Conservation (phyloP, 495 filamentous ascomycete species). For the Aspergillus ostianus region DNA sequence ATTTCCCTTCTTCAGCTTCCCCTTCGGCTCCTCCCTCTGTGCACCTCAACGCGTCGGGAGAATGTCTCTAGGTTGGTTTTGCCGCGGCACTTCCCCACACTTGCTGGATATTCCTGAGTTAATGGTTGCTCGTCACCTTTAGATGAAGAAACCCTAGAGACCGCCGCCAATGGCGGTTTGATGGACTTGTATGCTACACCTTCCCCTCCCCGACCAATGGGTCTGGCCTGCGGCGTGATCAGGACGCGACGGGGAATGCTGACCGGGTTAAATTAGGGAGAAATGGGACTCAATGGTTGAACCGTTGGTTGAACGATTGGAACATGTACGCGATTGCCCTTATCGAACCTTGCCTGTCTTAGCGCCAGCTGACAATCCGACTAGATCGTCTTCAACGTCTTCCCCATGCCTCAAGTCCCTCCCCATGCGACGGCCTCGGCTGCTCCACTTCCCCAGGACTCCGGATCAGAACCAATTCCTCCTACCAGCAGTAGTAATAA, state of each 20-base stretch:
- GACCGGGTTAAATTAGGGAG: slow-evolving; percentile 39
- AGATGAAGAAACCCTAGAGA: slow-evolving; percentile 63
- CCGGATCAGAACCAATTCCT: slow-evolving; percentile 30
- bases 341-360: slow-evolving; percentile 3
- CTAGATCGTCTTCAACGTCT: slow-evolving; percentile 54
- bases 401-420: slow-evolving; percentile 46
- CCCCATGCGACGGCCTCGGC: slow-evolving; percentile 25
- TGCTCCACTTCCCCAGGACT: slow-evolving; percentile 30
- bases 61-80: slow-evolving; percentile 42
- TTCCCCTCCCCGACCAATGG: slow-evolving; percentile 2
- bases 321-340: slow-evolving; percentile 41
- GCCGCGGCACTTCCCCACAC: not conserved
- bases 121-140: not conserved
- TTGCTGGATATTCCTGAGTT: not conserved
- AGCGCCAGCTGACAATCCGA: slow-evolving; percentile 12
- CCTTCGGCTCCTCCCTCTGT: slow-evolving; percentile 1
- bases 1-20: not conserved
- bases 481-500: slow-evolving; percentile 45
- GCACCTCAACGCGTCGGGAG: slow-evolving; percentile 12
- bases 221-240: no score
- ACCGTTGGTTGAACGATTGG: slow-evolving; percentile 50
- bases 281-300: slow-evolving; percentile 55
- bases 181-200: slow-evolving; percentile 62
- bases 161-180: slow-evolving; percentile 61
- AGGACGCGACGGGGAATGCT: slow-evolving; percentile 12